A percentile compares a stretch with the other conserved stretches of the same genome.
These are phyloP conservation scores for Barnettozyma vustinii DNA, from an alignment of 805 yeast species.

Conservation along the genomic window DNA sequence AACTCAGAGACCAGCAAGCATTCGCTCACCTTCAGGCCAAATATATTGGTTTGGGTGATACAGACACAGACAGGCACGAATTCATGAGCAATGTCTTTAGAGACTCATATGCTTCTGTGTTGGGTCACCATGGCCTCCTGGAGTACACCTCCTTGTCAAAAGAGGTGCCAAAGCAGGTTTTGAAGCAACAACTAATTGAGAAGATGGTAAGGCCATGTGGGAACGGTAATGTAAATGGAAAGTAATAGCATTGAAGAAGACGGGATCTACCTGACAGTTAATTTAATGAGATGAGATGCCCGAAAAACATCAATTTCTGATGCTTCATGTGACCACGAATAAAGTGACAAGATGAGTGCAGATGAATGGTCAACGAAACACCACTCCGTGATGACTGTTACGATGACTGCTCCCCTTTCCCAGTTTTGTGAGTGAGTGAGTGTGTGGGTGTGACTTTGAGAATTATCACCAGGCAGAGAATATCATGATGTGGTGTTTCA, in stretches of 20 bases:
- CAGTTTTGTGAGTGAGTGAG: too few relatives aligned
- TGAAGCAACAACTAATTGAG: constrained; percentile 31
- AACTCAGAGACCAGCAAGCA: constrained; percentile 51
- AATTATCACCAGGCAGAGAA: too few relatives aligned
- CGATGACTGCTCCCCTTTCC: too few relatives aligned
- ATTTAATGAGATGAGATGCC: too few relatives aligned
- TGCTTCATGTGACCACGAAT: too few relatives aligned
- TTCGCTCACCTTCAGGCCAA: constrained; percentile 53
- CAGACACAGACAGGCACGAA: constrained; percentile 64
- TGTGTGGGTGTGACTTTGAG: too few relatives aligned
- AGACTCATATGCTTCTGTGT: constrained; percentile 58
- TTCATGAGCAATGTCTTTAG: constrained; percentile 63
- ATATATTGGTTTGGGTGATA: constrained; percentile 71
- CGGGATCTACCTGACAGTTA: too few relatives aligned
- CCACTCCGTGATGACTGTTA: too few relatives aligned
- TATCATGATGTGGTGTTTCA: too few relatives aligned
- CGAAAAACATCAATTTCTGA: too few relatives aligned
- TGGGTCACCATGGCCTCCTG: constrained; percentile 52
- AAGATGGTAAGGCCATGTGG: constrained; percentile 35
- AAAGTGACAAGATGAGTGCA: too few relatives aligned
- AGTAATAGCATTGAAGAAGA: background rate
- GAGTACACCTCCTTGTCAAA: constrained; percentile 49
- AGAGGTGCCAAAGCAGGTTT: constrained; percentile 37
- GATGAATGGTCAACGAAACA: too few relatives aligned
- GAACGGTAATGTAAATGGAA: background rate